Conservation (phyloP, 495 filamentous ascomycete species). For the Trichoderma parareesei region DNA sequence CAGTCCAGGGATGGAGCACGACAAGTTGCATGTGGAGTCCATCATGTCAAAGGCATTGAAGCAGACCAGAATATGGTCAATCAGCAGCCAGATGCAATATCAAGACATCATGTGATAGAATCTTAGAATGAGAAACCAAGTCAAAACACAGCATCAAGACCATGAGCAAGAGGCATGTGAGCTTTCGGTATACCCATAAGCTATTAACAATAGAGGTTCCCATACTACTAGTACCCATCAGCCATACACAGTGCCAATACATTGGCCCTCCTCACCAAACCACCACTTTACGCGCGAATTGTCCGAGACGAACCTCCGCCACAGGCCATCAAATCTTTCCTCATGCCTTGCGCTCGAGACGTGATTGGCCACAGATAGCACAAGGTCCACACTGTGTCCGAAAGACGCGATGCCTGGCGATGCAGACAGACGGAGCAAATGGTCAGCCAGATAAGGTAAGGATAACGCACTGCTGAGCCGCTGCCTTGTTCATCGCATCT, state of each 20-base stretch:
- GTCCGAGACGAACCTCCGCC: neutral
- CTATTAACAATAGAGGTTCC: neutral
- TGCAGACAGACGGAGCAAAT: neutral
- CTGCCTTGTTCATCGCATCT: too few relatives aligned
- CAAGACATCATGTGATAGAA: too few relatives aligned
- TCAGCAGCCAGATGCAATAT: too few relatives aligned
- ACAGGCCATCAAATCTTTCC: neutral
- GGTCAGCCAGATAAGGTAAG: neutral
- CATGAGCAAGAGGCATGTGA: too few relatives aligned
- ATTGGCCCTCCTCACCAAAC: neutral
- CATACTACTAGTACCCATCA: neutral
- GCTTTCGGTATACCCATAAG: too few relatives aligned
- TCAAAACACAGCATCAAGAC: too few relatives aligned
- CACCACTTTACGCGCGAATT: conserved; percentile 8
- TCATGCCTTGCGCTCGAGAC: neutral
- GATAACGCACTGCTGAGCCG: neutral
- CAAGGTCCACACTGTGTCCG: neutral
- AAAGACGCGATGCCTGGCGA: neutral
- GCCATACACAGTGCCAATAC: conserved; percentile 17
- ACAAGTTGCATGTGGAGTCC: too few relatives aligned
- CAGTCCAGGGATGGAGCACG: too few relatives aligned
- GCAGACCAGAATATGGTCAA: too few relatives aligned
- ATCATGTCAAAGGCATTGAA: too few relatives aligned
- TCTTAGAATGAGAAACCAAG: too few relatives aligned
- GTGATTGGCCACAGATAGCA: neutral